Base-by-base conservation (phyloP, 176 grass and related monocot species). In the Eragrostis nindensis region DNA sequence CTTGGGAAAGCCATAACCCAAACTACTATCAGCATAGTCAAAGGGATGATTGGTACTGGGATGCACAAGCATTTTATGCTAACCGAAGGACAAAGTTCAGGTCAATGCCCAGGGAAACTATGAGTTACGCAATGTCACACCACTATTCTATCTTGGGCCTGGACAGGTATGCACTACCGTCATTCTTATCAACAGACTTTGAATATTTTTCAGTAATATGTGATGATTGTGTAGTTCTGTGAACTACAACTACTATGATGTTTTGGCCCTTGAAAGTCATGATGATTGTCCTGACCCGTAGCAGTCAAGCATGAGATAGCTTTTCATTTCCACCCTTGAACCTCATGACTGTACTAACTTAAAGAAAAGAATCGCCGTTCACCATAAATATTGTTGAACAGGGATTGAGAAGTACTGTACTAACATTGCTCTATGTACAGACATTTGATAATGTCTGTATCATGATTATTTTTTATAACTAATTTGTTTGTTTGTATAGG, bases 131-230 rank as follows among this genome's bases (percentile, higher is more conserved):
- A 36, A 81, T 90, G 85, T 91, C 84, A 44, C 88, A 89, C 83
- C 94, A 97, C 74, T 97, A 97, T 75, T 80, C 89, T 54, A 13
- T 93, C 70, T 86, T 97, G 84, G 94, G 91, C 21, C 91, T 97
- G 65, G 84, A 89, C 64, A 91, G 91, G 94, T 93, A 91, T 68
- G 6, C 21, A 69, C 21, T 68, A 53, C 9, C 16, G 3, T 39
- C 18, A 0, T 22, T 70, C 53, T 15, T 49, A 17, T 21, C 40
- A 68, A 62, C 29, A 18, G 46, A 32, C 3, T 63, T 30, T 9
- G 3, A 62, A 10, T 76, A 62, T 26, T 11, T 62, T 3, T 18
- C 5, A 46, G 36, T 8, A 62, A 15, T 50, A 36, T 70, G 5
- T 26, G 27, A 76, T 38, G 26, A 48, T 69, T 32, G 8, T 16